Base-by-base conservation (phyloP, 2,329 filamentous ascomycete species). In the Phaeosphaeriaceae sp. region DNA sequence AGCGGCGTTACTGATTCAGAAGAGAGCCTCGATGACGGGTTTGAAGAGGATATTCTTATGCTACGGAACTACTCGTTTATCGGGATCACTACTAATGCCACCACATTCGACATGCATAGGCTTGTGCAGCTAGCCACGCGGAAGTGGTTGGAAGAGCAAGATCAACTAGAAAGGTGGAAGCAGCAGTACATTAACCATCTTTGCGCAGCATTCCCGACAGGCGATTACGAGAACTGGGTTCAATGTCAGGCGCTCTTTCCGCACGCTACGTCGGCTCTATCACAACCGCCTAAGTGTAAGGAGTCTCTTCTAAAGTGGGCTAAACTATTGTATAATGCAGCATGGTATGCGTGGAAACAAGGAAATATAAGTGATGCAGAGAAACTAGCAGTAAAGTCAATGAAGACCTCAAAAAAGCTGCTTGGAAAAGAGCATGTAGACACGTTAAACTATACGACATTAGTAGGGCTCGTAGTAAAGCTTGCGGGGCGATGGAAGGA, bases 21-120 rank as follows among this genome's bases (percentile, higher is more conserved):
- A n/a, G 20, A 18, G 15, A 21, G 72, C n/a, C n/a, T n/a, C 65
- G 43, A 47, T 64, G 40, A 51, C 17, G 15, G 33, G 16, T 54
- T 54, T 37, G 18, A 41, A 9, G 48, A 56, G 16, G 52, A 58
- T 26, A 28, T 58, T n/a, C 15, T 36, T 21, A 30, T 23, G n/a
- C 39, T 60, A 13, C 49, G 40, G 4, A 49, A 46, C 21, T 56
- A 54, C 45, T 56, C 46, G 29, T 52, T 60, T 26, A 42, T 60
- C 18, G 30, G 38, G 29, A 32, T 42, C 15, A 39, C 20, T 12
- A 38, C 39, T 15, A 34, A 33, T 20, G 28, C 30, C 8, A 26
- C 16, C 1, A 42, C 2, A 8, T 52, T 51, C 33, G 23, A 5
- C 2, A 26, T 26, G 23, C 23, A 26, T 26, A 9, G 23, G 23